Evolutionary conservation across 176 grass and related monocot genomes (phyloP), one percentile per base, ranked within the genome.

Genomic region (Avena sativa): DNA sequence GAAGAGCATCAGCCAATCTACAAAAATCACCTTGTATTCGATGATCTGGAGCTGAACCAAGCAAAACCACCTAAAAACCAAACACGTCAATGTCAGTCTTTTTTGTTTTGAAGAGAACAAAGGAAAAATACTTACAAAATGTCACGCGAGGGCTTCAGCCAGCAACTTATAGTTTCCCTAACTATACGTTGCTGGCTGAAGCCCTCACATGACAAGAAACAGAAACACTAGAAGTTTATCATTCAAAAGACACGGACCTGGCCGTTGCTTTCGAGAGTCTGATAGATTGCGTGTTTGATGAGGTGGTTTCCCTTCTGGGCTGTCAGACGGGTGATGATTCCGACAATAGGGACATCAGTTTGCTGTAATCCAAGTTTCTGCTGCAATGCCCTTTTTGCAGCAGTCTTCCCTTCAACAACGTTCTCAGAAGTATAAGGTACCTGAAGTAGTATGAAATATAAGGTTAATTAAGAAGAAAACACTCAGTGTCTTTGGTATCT

Each of bases 271-370:
- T 98, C 96, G 16, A 98, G 90, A 49, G 93, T 79, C 64, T 60
- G 84, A 16, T 61, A 28, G 43, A 98, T 92, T 58, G 92, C 92
- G 36, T 98, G 97, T 74, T 98, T 96, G 84, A 98, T 98, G 79
- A 98, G 97, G 90, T 98, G 97, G 80, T 96, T 92, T 88, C 97
- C 94, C 86, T 98, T 96, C 87, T 98, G 97, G 32, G 93, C 90
- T 50, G 97, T 98, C 47, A 96, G 90, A 28, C 92, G 97, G 43
- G 64, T 91, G 79, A 98, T 94, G 65, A 98, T 96, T 88, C 94
- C 97, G 11, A 98, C 90, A 84, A 98, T 12, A 60, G 94, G 90
- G 71, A 80, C 61, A 87, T 98, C 94, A 48, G 52, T 92, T 92
- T 76, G 92, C 32, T 86, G 87, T 61, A 96, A 88, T 76, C 94